Percentiles rank a stretch among this genome's conserved stretches.
phyloP scores from a whole-genome alignment of 2,329 filamentous ascomycete species.

The Pseudogymnoascus sp. region DNA sequence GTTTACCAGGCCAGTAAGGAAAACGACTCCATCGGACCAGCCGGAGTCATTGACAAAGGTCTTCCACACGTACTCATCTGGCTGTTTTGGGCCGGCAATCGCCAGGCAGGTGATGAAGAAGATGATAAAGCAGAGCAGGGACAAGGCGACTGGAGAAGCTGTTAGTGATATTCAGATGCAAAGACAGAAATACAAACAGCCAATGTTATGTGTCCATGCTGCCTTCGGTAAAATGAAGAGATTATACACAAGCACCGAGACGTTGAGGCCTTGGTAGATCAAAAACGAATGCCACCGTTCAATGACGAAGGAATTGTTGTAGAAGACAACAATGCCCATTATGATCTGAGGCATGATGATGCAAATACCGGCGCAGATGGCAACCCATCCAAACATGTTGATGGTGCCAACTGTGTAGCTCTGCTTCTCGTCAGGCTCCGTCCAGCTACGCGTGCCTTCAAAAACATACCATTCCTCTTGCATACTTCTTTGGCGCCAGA shows the following conservation, averaged over 20 bases:
- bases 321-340: constrained; percentile 3
- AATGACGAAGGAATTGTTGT: not conserved
- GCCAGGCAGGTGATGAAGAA: constrained; percentile 4
- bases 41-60: constrained; percentile 36
- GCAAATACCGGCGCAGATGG: constrained; percentile 4
- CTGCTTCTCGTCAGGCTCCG: not conserved
- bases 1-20: constrained; percentile 41
- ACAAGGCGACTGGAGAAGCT: not conserved
- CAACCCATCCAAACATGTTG: constrained; percentile 3
- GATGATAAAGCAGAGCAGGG: not conserved
- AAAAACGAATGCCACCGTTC: constrained; percentile 9
- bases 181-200: constrained; percentile 1
- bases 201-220: constrained; percentile 11
- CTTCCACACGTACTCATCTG: constrained; percentile 8
- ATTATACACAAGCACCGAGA: constrained; percentile 5
- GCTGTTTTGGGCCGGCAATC: not conserved
- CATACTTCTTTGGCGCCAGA: constrained; percentile 37
- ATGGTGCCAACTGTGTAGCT: constrained; percentile 1
- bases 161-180: not conserved
- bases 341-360: constrained; percentile 1
- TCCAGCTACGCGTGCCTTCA: not conserved
- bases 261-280: not conserved
- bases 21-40: constrained; percentile 38
- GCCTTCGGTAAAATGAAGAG: constrained; percentile 5
- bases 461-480: constrained; percentile 1